These are phyloP conservation scores for Dictyostelium capitatum DNA, from an alignment of 78 protist species.

Conservation along the genomic window DNA sequence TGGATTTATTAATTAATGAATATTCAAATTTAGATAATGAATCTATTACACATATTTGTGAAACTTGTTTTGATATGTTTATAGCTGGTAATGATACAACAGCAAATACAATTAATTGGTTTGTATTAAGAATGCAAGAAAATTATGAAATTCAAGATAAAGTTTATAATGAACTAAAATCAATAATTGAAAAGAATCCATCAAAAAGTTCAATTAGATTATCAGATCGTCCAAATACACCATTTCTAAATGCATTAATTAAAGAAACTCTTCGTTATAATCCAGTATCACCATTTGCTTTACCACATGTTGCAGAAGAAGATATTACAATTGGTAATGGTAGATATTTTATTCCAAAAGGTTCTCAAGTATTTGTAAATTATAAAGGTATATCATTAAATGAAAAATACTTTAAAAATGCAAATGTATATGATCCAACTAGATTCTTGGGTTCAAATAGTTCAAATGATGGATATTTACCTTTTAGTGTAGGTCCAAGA, in stretches of 20 bases:
- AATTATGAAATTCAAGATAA: slow-evolving; percentile 51
- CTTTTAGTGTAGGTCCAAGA: slow-evolving; percentile 32
- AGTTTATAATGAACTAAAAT: not conserved
- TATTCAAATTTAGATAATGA: not conserved
- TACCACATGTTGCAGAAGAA: slow-evolving; percentile 1
- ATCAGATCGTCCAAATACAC: not conserved
- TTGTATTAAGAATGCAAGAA: slow-evolving; percentile 5
- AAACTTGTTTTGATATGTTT: slow-evolving; percentile 7
- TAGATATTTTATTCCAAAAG: slow-evolving; percentile 37
- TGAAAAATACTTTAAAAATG: slow-evolving; percentile 4
- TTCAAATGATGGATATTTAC: not conserved
- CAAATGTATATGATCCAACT: slow-evolving; percentile 27
- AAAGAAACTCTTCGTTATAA: slow-evolving; percentile 41
- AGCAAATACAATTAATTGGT: slow-evolving; percentile 21
- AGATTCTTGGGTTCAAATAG: not conserved
- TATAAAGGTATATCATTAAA: slow-evolving; percentile 8
- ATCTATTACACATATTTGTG: not conserved
- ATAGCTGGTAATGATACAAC: slow-evolving; percentile 6
- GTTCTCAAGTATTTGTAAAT: not conserved
- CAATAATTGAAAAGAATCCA: not conserved
- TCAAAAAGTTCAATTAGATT: not conserved
- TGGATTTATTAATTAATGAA: not conserved
- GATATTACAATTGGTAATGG: slow-evolving; percentile 1
- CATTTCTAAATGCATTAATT: slow-evolving; percentile 2
- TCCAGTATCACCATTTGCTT: slow-evolving; percentile 3